Percentiles rank a stretch among this genome's conserved stretches.
Conservation (phyloP, 495 filamentous ascomycete species). For the Penicillium cosmopolitanum region DNA sequence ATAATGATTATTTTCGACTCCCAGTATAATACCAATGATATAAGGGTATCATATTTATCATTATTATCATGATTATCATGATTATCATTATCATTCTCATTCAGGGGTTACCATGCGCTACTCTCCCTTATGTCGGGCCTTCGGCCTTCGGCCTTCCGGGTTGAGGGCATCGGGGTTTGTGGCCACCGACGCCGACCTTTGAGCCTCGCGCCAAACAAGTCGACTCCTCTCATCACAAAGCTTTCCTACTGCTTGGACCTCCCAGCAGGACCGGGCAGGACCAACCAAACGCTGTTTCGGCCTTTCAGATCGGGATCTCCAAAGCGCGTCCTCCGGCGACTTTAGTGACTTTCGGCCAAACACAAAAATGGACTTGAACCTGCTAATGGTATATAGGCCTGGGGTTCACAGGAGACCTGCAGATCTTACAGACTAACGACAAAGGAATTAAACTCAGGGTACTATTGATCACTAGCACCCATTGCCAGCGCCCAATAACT, state of each 20-base stretch:
- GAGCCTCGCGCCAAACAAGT: neutral
- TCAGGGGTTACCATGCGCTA: neutral
- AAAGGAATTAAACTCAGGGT: neutral
- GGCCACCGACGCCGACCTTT: neutral
- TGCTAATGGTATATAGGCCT: constrained; percentile 4
- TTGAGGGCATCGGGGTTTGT: neutral
- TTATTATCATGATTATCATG: too few relatives aligned
- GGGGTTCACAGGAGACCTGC: neutral
- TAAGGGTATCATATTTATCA: neutral
- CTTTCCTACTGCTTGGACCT: neutral
- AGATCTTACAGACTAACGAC: neutral
- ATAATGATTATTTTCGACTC: too few relatives aligned
- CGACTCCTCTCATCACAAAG: neutral
- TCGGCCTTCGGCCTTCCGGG: constrained; percentile 2
- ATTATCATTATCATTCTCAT: neutral
- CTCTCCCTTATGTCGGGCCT: neutral
- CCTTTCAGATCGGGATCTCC: neutral
- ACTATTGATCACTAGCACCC: neutral
- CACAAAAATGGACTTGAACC: neutral
- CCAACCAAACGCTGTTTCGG: neutral
- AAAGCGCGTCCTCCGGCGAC: neutral
- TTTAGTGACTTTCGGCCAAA: neutral
- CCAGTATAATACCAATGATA: too few relatives aligned
- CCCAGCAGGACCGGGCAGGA: neutral
- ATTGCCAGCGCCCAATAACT: neutral